A percentile compares a stretch with the other conserved stretches of the same genome.
Conservation (phyloP, 1,139 yeast genomes). For the Meyerozyma elateridarum region DNA sequence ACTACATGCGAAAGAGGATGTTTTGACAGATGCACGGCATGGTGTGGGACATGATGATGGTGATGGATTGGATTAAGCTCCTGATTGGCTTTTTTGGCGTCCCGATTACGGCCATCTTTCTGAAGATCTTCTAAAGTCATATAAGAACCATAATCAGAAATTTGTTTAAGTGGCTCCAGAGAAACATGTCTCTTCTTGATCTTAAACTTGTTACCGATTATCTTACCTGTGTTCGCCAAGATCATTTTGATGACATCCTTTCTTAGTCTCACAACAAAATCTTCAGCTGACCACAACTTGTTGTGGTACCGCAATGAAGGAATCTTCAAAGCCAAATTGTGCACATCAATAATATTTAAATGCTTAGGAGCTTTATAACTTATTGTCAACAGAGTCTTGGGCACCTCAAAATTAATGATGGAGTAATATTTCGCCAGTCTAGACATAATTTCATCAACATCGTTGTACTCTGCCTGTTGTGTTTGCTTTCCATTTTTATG, state of each 20-base stretch:
- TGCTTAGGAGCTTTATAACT: constrained; percentile 77
- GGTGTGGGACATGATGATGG: constrained; percentile 1
- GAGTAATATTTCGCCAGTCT: constrained; percentile 67
- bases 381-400: constrained; percentile 50
- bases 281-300: constrained; percentile 77
- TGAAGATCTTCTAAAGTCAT: constrained; percentile 40
- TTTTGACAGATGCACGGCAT: neutral
- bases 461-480: too few species aligned
- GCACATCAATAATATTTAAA: constrained; percentile 65
- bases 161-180: constrained; percentile 41
- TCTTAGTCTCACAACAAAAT: constrained; percentile 57
- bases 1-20: too few species aligned
- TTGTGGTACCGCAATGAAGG: constrained; percentile 64
- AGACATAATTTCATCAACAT: constrained; percentile 52
- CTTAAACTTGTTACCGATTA: constrained; percentile 72
- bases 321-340: constrained; percentile 56
- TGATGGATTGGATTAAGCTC: neutral
- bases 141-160: constrained; percentile 35
- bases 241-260: constrained; percentile 67
- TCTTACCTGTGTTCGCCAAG: constrained; percentile 71
- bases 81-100: constrained; percentile 13
- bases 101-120: constrained; percentile 24
- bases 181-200: constrained; percentile 24
- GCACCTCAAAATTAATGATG: constrained; percentile 54
- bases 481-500: too few species aligned